Conservation (phyloP, 768 basidiomycete species). For the Mycena amicta region DNA sequence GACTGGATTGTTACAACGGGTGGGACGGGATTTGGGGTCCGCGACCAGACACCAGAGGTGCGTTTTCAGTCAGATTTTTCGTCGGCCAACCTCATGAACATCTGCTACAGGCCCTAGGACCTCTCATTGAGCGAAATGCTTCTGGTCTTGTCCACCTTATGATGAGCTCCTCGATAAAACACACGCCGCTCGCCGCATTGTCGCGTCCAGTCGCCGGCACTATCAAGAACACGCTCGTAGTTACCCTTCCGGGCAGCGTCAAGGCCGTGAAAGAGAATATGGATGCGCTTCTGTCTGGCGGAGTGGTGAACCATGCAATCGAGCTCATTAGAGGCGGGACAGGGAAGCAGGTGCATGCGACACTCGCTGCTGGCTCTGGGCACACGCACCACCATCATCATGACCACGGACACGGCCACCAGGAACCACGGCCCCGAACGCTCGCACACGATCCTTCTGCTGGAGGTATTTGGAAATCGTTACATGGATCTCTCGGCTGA, state of each 20-base stretch:
- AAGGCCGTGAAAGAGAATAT: constrained; percentile 85
- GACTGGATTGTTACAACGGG: constrained; percentile 85
- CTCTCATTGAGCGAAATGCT: constrained; percentile 66
- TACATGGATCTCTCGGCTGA: not conserved
- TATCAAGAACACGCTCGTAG: constrained; percentile 62
- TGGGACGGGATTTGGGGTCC: constrained; percentile 82
- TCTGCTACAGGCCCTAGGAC: constrained; percentile 59
- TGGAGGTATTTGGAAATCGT: constrained; percentile 51
- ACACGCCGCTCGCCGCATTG: constrained; percentile 80
- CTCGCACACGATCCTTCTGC: constrained; percentile 72
- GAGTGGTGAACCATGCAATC: constrained; percentile 69
- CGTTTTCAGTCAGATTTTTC: constrained; percentile 1
- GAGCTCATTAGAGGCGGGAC: constrained; percentile 72
- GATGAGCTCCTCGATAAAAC: constrained; percentile 64
- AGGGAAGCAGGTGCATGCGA: constrained; percentile 59
- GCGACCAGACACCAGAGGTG: constrained; percentile 87
- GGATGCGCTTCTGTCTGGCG: constrained; percentile 56
- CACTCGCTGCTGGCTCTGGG: constrained; percentile 37
- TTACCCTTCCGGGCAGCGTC: constrained; percentile 83
- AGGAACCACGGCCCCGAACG: constrained; percentile 56
- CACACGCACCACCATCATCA: constrained; percentile 28
- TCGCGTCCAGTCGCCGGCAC: constrained; percentile 85
- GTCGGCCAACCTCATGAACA: not conserved
- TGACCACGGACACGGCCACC: constrained; percentile 37
- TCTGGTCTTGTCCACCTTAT: constrained; percentile 78